Percentiles rank a stretch among this genome's conserved stretches.
Conservation (phyloP, 805 yeast species). For the Saccharomyces eubayanus region DNA sequence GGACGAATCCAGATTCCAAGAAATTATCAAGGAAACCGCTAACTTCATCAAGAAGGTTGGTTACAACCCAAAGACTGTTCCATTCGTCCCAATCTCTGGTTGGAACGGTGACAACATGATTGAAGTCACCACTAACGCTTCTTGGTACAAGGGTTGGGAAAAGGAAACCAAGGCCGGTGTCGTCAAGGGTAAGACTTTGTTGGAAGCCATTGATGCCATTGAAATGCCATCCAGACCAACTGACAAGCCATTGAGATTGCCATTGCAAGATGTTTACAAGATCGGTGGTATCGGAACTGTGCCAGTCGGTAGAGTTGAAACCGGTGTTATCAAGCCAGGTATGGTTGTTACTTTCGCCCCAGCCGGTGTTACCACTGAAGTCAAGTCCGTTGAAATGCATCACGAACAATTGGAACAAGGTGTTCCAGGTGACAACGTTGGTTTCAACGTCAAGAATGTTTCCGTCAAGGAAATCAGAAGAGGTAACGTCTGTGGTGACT, state of each 20-base stretch:
- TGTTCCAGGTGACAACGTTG: constrained; percentile 86
- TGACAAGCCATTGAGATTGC: constrained; percentile 82
- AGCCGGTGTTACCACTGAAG: constrained; percentile 84
- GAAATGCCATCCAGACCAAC: constrained; percentile 77
- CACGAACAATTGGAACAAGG: constrained; percentile 74
- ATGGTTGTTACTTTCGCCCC: constrained; percentile 86
- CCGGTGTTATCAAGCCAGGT: constrained; percentile 87
- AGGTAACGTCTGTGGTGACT: constrained; percentile 90
- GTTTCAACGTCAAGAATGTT: constrained; percentile 86
- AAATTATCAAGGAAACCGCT: constrained; percentile 66
- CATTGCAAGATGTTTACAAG: constrained; percentile 88
- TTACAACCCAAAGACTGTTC: constrained; percentile 72
- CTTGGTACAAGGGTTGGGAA: constrained; percentile 85
- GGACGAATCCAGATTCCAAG: constrained; percentile 74
- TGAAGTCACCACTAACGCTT: constrained; percentile 71
- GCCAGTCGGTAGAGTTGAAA: constrained; percentile 91
- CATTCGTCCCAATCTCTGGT: constrained; percentile 88
- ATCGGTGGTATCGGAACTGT: constrained; percentile 88
- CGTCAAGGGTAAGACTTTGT: constrained; percentile 69
- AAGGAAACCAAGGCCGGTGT: constrained; percentile 68
- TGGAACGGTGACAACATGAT: constrained; percentile 93
- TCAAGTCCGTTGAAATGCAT: constrained; percentile 84
- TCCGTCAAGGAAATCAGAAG: constrained; percentile 83
- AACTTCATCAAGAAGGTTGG: constrained; percentile 82
- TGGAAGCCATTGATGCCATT: constrained; percentile 77